Evolutionary conservation across 495 filamentous ascomycete species (phyloP).

Genomic region (Hypoxylon rickii): DNA sequence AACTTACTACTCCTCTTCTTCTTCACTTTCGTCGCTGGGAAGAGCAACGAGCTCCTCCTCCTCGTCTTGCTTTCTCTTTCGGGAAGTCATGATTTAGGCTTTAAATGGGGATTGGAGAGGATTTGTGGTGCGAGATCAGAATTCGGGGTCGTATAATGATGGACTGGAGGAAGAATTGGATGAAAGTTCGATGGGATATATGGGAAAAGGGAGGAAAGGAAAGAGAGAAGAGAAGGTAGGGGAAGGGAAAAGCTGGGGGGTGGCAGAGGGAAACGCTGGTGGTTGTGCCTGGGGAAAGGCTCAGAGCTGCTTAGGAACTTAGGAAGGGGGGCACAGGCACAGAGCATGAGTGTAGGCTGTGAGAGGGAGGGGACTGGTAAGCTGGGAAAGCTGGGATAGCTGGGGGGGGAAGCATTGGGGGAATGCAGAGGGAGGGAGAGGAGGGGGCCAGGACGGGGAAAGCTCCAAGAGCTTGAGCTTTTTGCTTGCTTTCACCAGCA

Average conservation of each 20-base stretch:
- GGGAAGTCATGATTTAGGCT: constrained; percentile 47
- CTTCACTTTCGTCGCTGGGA: constrained; percentile 50
- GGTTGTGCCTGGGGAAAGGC: constrained; percentile 36
- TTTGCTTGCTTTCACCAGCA: too few species aligned
- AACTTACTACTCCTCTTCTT: constrained; percentile 60
- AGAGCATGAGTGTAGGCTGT: constrained; percentile 28
- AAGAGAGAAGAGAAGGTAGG: constrained; percentile 33
- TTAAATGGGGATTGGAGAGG: constrained; percentile 19
- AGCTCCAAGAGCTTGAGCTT: constrained; percentile 38
- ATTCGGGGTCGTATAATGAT: constrained; percentile 23
- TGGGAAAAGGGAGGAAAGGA: constrained; percentile 26
- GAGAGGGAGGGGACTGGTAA: constrained; percentile 38
- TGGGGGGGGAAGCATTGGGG: constrained; percentile 29
- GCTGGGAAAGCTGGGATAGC: constrained; percentile 21
- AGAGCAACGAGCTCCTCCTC: constrained; percentile 59
- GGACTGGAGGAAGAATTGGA: constrained; percentile 32
- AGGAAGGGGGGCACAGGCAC: constrained; percentile 30
- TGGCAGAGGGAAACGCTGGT: constrained; percentile 40
- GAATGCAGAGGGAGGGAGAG: constrained; percentile 29
- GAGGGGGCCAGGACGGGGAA: constrained; percentile 33
- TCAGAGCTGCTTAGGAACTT: constrained; percentile 25
- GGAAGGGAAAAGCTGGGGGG: constrained; percentile 42
- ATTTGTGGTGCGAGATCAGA: constrained; percentile 32
- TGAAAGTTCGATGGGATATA: constrained; percentile 28
- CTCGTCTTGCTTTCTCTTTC: constrained; percentile 55